A percentile compares a stretch with the other conserved stretches of the same genome.
Conservation (phyloP, 164 flowering plant species). For the Dillenia suffruticosa region DNA sequence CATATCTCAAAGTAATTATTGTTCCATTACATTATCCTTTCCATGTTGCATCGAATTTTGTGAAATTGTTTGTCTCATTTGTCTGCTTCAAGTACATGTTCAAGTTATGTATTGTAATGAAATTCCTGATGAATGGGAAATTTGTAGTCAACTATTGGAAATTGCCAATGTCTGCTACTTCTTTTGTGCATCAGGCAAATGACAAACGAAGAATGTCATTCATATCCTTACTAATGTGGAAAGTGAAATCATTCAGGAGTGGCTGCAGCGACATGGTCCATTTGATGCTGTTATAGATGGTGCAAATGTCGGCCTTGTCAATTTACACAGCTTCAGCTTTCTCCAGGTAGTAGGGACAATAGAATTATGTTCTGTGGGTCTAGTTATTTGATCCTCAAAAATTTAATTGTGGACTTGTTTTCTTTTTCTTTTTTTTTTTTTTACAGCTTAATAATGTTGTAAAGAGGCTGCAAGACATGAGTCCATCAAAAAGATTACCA, state of each 20-base stretch:
- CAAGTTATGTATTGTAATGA: neutral
- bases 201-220: constrained; percentile 5
- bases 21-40: too few relatives aligned
- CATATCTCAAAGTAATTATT: too few relatives aligned
- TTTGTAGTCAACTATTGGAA: constrained; percentile 2
- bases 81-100: too few relatives aligned
- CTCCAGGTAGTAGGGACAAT: constrained; percentile 39
- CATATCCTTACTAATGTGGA: constrained; percentile 16
- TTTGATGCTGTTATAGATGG: constrained; percentile 97
- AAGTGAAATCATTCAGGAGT: constrained; percentile 55
- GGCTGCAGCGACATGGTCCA: constrained; percentile 84
- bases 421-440: constrained; percentile 6
- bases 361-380: neutral
- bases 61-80: too few relatives aligned
- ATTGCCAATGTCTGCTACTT: constrained; percentile 7
- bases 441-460: constrained; percentile 72
- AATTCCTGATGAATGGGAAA: neutral
- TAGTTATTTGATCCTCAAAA: neutral
- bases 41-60: too few relatives aligned
- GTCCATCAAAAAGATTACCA: constrained; percentile 71
- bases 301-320: constrained; percentile 71
- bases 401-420: neutral
- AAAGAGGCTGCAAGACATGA: constrained; percentile 38
- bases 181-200: constrained; percentile 9
- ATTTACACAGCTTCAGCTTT: constrained; percentile 47